A percentile compares a stretch with the other conserved stretches of the same genome.
These are phyloP conservation scores for Geotrichum klebahnii DNA, from an alignment of 1,139 yeast genomes.

Conservation along the genomic window DNA sequence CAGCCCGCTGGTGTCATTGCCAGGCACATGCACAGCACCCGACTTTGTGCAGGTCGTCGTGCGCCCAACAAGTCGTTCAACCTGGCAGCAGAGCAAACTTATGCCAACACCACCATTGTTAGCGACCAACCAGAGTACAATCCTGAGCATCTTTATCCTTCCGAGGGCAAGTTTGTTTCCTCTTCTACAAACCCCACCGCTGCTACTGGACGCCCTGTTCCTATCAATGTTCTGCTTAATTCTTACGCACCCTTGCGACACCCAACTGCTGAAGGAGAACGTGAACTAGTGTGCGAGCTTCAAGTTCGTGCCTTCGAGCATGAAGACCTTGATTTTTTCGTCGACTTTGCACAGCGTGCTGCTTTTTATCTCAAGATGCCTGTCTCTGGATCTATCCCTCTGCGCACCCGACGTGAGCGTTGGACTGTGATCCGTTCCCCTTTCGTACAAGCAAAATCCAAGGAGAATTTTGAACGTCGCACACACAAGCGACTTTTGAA, in stretches of 20 bases:
- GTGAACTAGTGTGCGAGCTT: conserved; percentile 56
- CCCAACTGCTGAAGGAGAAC: conserved; percentile 62
- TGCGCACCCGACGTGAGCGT: conserved; percentile 70
- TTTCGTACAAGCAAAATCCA: conserved; percentile 89
- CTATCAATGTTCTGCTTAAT: conserved; percentile 77
- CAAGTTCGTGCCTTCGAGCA: conserved; percentile 70
- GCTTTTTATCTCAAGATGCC: conserved; percentile 90
- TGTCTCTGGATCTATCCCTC: conserved; percentile 61
- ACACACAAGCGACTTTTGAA: conserved; percentile 71
- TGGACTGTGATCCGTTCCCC: conserved; percentile 95
- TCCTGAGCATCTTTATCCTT: conserved; percentile 29
- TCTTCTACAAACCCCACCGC: conserved; percentile 29
- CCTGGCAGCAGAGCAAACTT: conserved; percentile 6
- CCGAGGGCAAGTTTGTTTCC: conserved; percentile 28
- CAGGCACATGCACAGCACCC: conserved; percentile 1
- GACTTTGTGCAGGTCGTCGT: not conserved
- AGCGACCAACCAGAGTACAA: conserved; percentile 27
- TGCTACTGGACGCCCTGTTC: conserved; percentile 53
- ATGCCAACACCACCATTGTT: conserved; percentile 21
- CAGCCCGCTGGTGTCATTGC: not conserved
- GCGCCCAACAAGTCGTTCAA: conserved; percentile 1
- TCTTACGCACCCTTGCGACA: conserved; percentile 77
- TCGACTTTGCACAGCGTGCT: conserved; percentile 84
- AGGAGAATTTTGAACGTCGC: conserved; percentile 87
- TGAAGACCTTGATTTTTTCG: conserved; percentile 65